Evolutionary conservation across 208 protist genomes (phyloP).

Genomic region (Histomonas meleagridis): DNA sequence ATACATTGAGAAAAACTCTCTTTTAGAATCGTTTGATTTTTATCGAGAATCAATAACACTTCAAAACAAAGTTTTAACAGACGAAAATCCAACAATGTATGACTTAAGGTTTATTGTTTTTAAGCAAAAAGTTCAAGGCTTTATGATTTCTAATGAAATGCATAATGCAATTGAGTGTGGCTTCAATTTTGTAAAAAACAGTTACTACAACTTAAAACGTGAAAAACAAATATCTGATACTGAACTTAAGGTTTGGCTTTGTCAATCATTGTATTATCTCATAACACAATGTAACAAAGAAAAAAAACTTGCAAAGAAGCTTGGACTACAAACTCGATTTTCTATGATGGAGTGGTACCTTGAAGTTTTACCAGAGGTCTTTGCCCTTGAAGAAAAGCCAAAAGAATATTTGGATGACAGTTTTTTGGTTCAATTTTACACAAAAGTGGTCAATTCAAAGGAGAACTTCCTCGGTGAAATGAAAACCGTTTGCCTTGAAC

Average conservation of each 20-base stretch:
- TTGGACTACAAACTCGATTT: too few species aligned
- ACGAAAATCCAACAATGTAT: not conserved
- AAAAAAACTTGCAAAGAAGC: too few species aligned
- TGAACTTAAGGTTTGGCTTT: not conserved
- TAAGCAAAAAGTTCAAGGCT: not conserved
- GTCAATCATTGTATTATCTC: not conserved
- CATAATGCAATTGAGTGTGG: not conserved
- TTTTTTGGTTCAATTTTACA: too few species aligned
- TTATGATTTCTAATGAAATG: not conserved
- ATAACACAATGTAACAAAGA: not conserved
- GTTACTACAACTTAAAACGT: not conserved
- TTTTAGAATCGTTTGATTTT: not conserved
- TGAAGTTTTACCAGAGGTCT: too few species aligned
- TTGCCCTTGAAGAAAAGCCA: too few species aligned
- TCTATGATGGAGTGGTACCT: too few species aligned
- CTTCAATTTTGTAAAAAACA: not conserved
- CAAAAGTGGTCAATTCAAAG: too few species aligned
- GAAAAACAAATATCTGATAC: not conserved
- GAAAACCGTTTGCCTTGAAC: too few species aligned
- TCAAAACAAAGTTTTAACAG: not conserved
- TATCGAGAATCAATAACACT: not conserved
- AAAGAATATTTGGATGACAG: too few species aligned
- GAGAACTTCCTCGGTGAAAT: too few species aligned
- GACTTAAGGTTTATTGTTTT: not conserved
- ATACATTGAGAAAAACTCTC: not conserved